Conservation (phyloP, 768 basidiomycete species). For the Phanerochaete carnosa region DNA sequence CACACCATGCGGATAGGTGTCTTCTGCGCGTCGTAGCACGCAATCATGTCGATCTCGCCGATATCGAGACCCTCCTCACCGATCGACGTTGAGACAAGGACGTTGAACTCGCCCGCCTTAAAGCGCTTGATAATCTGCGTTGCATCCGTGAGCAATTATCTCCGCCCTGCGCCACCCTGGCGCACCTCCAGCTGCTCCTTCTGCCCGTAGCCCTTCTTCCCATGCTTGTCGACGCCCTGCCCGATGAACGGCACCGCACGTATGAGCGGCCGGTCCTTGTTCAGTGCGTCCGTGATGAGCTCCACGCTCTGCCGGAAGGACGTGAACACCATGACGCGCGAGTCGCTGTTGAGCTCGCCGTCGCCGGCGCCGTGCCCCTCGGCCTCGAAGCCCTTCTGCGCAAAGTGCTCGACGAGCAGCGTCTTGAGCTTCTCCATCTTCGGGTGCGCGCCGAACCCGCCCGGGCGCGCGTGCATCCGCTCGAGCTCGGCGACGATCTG, state of each 20-base stretch:
- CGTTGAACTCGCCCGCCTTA: slow-evolving; percentile 83
- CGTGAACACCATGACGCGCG: slow-evolving; percentile 92
- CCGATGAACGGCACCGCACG: slow-evolving; percentile 87
- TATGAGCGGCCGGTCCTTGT: slow-evolving; percentile 73
- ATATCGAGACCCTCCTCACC: slow-evolving; percentile 99
- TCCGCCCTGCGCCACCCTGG: background rate
- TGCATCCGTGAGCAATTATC: background rate
- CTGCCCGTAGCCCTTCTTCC: slow-evolving; percentile 86
- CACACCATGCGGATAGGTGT: slow-evolving; percentile 94
- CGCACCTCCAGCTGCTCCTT: slow-evolving; percentile 85
- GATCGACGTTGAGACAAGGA: slow-evolving; percentile 93
- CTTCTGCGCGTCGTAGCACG: slow-evolving; percentile 97
- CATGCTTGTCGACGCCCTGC: slow-evolving; percentile 80
- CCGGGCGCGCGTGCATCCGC: slow-evolving; percentile 40
- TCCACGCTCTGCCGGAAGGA: slow-evolving; percentile 89
- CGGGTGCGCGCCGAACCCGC: slow-evolving; percentile 71
- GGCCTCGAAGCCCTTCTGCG: slow-evolving; percentile 42
- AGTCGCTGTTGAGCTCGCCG: slow-evolving; percentile 31
- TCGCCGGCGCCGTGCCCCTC: slow-evolving; percentile 29
- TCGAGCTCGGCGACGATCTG: slow-evolving; percentile 68
- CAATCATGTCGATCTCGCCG: slow-evolving; percentile 92
- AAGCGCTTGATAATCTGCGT: slow-evolving; percentile 80
- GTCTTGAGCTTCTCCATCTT: slow-evolving; percentile 85
- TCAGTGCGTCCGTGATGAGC: slow-evolving; percentile 81
- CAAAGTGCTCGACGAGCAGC: slow-evolving; percentile 80